Conservation (phyloP, 1,284 basidiomycete species). For the Fomitopsis pinicola region DNA sequence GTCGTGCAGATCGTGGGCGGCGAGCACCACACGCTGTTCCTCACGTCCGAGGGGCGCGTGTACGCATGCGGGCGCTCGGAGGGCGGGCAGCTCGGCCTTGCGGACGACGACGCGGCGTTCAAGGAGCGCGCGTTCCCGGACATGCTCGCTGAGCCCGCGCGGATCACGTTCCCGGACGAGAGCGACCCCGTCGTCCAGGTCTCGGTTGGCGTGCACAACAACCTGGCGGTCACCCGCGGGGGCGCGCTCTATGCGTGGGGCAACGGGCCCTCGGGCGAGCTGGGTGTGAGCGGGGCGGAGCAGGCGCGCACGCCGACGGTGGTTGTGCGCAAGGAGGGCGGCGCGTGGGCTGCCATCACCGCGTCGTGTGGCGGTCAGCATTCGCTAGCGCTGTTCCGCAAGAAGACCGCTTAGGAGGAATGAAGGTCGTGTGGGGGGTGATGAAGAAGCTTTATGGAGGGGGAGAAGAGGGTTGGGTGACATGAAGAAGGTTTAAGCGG, state of each 20-base stretch:
- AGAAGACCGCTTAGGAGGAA: conserved; percentile 8
- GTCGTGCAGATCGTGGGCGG: conserved; percentile 77
- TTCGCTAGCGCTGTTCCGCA: conserved; percentile 64
- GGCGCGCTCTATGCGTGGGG: conserved; percentile 88
- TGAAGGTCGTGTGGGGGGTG: neutral
- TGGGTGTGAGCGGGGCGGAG: conserved; percentile 55
- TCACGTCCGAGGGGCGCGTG: conserved; percentile 78
- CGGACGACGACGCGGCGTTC: conserved; percentile 52
- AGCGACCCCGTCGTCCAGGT: conserved; percentile 64
- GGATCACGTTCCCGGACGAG: conserved; percentile 63
- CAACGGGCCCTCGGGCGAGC: conserved; percentile 69
- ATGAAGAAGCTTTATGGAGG: neutral
- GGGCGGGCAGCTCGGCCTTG: conserved; percentile 74
- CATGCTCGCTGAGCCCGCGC: conserved; percentile 54
- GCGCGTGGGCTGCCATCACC: conserved; percentile 56
- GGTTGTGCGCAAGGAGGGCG: conserved; percentile 67
- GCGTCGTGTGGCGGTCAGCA: conserved; percentile 73
- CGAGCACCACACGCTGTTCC: conserved; percentile 84
- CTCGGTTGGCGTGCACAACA: conserved; percentile 76
- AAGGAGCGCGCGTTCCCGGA: conserved; percentile 48
- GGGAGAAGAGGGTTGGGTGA: neutral
- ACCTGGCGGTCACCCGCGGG: conserved; percentile 71
- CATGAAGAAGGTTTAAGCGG: neutral
- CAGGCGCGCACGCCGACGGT: conserved; percentile 52
- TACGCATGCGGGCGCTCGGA: conserved; percentile 80